Base-by-base conservation (phyloP, 352 stramenopile genomes). In the Pythium pectinolyticum region DNA sequence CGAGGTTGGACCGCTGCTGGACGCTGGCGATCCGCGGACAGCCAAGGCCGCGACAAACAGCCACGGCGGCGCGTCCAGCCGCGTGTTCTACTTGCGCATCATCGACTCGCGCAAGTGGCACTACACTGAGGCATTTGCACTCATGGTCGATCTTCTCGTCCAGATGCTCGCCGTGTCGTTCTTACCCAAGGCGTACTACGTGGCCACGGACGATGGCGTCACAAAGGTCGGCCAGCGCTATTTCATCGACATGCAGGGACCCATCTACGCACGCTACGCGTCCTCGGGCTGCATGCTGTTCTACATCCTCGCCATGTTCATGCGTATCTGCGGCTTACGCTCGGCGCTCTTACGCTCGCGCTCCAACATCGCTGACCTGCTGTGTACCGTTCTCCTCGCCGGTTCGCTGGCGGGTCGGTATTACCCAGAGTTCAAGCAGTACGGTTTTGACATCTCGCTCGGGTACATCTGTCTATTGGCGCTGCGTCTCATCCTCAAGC, bases 91-190 rank as follows among this genome's bases (percentile, higher is more conserved):
- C 63, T 66, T 94, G 57, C 87, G 84, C 30, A 76, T 93, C 32
- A 88, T 94, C 65, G 87, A 95, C 69, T 92, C 84, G 53, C 85
- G 87, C 69, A 93, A 92, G 66, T 95, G 87, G 84, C 87, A 95
- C 66, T 94, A 95, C 70, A 82, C 75, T 49, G 84, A 94, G 66
- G 90, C 85, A 3, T 90, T 94, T 49, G 78, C 80, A 62, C 77
- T 94, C 27, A 93, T 93, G 54, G 60, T 93, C 47, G 87, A 95
- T 74, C 94, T 95, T 48, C 85, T 93, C 52, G 80, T 88, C 37
- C 87, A 95, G 69, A 70, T 95, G 35, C 59, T 94, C 30, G 76
- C 85, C 50, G 77, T 95, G 48, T 89, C 87, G 49, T 95, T 95
- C 57, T 77, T 80, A 24, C 78, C 83, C 5, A 78, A 82, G 51